Base-by-base conservation (phyloP, 306 rosid genomes). In the Pyrus betulifolia region DNA sequence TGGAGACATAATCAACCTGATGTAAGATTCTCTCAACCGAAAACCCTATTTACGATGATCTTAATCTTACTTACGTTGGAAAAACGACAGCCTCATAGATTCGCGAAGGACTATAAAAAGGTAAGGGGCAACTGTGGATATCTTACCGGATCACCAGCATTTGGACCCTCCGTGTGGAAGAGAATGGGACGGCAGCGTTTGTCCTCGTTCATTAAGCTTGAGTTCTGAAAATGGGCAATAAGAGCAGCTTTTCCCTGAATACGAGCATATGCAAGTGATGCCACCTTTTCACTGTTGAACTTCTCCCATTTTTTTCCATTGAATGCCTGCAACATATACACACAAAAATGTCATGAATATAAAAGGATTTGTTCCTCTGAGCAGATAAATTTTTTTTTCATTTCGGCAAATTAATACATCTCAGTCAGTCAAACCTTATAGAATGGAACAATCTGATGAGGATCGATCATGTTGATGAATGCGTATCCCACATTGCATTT, bases 401-500 rank as follows among this genome's bases (percentile, higher is more conserved):
- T 61, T 61, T 58, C 8, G 2, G 19, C 55, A 55, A 74, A 60
- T 55, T 75, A 78, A 57, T 35, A 42, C 30, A 72, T 38, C 33
- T 58, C 75, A 17, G 46, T 31, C 46, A 8, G 70, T 31, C 75
- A 70, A 73, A 91, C 97, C 97, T 91, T 88, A 85, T 86, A 80
- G 79, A 91, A 91, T 31, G 95, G 92, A 85, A 89, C 79, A 54
- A 91, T 91, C 82, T 91, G 95, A 72, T 80, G 79, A 65, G 97
- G 91, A 79, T 91, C 95, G 72, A 73, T 84, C 95, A 91, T 91
- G 75, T 91, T 91, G 88, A 91, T 91, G 90, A 91, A 91, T 19
- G 97, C 97, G 83, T 91, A 91, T 81, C 97, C 97, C 83, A 91
- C 97, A 69, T 91, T 91, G 79, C 97, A 91, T 79, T 91, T 91